Evolutionary conservation across 2,329 filamentous ascomycete genomes (phyloP).

Genomic region (Alternaria arbusti): DNA sequence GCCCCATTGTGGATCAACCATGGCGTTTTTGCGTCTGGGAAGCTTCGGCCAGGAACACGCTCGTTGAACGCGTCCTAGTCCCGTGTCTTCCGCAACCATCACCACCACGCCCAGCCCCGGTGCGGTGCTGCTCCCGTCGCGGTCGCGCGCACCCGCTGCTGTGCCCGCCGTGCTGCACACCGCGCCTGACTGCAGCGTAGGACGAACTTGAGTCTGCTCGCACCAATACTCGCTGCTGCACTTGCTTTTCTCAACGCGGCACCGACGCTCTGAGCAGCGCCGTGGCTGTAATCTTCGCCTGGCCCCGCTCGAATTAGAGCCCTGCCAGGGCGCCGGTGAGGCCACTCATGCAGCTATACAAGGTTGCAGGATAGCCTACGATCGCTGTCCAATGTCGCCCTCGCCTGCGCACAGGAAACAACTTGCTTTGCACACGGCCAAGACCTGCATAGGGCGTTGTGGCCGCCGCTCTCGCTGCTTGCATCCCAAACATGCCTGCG

Average conservation of each 20-base stretch:
- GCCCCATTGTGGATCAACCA: conserved; percentile 30
- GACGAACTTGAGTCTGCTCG: conserved; percentile 15
- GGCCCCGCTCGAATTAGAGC: conserved; percentile 39
- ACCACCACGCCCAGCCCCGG: conserved; percentile 7
- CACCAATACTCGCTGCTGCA: conserved; percentile 22
- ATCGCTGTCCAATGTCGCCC: conserved; percentile 43
- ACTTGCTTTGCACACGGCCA: conserved; percentile 38
- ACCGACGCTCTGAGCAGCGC: conserved; percentile 20
- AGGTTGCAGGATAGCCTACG: conserved; percentile 36
- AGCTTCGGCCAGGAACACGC: conserved; percentile 43
- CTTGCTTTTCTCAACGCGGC: conserved; percentile 16
- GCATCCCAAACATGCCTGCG: conserved; percentile 19
- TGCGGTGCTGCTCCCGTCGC: conserved; percentile 14
- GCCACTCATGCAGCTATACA: conserved; percentile 48
- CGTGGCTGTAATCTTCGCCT: conserved; percentile 24
- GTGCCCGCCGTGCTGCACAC: conserved; percentile 10
- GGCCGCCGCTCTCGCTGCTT: conserved; percentile 28
- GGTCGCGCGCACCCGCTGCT: conserved; percentile 12
- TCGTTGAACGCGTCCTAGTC: conserved; percentile 35
- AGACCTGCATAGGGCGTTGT: conserved; percentile 35
- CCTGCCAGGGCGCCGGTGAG: conserved; percentile 36
- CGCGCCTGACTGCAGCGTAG: conserved; percentile 12
- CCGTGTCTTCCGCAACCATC: conserved; percentile 27
- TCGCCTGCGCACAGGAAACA: conserved; percentile 32
- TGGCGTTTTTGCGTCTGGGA: conserved; percentile 41